A percentile compares a stretch with the other conserved stretches of the same genome.
Evolutionary conservation across 2,329 filamentous ascomycete genomes (phyloP).

Genomic region (Trichoderma simmonsii): DNA sequence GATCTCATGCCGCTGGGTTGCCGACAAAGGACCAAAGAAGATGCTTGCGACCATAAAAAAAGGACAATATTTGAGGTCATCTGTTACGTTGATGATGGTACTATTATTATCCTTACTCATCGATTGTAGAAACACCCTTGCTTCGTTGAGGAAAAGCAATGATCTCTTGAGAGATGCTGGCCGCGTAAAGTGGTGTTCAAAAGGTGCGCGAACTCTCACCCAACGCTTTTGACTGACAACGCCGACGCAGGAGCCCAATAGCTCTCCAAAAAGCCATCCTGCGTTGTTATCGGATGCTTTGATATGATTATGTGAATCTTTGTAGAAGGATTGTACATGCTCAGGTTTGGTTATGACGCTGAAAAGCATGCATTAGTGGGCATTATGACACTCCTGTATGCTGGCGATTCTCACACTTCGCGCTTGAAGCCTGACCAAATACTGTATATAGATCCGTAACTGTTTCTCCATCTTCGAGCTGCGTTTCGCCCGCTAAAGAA

Average conservation of each 20-base stretch:
- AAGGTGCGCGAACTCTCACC: constrained; percentile 8
- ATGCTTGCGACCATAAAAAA: constrained; percentile 16
- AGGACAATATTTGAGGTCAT: constrained; percentile 12
- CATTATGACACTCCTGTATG: not conserved
- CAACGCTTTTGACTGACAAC: constrained; percentile 9
- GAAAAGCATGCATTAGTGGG: not conserved
- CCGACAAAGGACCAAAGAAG: constrained; percentile 9
- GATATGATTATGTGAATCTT: constrained; percentile 14
- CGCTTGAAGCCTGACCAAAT: constrained; percentile 17
- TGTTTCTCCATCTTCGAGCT: not conserved
- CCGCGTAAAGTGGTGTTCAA: constrained; percentile 14
- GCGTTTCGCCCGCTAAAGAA: constrained; percentile 11
- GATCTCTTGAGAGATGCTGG: not conserved
- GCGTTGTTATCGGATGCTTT: constrained; percentile 16
- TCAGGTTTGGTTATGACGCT: constrained; percentile 14
- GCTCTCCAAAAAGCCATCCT: constrained; percentile 14
- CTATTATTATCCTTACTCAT: not conserved
- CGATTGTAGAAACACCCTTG: not conserved
- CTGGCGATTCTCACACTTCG: constrained; percentile 13
- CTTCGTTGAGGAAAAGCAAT: not conserved
- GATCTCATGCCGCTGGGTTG: not conserved
- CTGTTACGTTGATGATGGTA: not conserved
- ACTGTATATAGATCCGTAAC: constrained; percentile 8
- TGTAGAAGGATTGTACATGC: constrained; percentile 10
- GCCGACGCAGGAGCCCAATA: constrained; percentile 17